Evolutionary conservation across 2,329 filamentous ascomycete genomes (phyloP).

Genomic region (Ophiocordyceps camponoti-saundersi): DNA sequence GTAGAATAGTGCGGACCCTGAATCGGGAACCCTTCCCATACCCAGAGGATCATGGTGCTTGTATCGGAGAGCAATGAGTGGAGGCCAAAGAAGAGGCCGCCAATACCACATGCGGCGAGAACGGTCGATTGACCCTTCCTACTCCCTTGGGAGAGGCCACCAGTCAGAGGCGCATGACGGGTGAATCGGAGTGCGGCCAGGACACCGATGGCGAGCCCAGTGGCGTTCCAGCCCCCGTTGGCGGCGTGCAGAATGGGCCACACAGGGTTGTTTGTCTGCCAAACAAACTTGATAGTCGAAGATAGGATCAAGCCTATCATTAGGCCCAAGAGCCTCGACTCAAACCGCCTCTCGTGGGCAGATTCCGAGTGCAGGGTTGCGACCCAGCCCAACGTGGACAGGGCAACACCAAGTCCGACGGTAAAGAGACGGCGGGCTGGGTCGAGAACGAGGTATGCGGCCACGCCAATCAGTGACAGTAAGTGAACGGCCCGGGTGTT

Average conservation of each 20-base stretch:
- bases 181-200: constrained; percentile 63
- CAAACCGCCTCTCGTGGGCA: constrained; percentile 55
- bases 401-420: constrained; percentile 64
- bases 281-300: constrained; percentile 80
- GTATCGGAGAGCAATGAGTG: constrained; percentile 91
- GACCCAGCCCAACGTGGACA: constrained; percentile 71
- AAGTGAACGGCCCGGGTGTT: constrained; percentile 59
- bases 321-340: constrained; percentile 69
- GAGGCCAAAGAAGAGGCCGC: constrained; percentile 71
- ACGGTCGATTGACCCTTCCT: constrained; percentile 43
- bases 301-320: constrained; percentile 69
- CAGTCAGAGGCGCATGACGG: constrained; percentile 37
- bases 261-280: constrained; percentile 86
- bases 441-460: constrained; percentile 59
- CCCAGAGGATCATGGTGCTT: constrained; percentile 98
- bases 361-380: constrained; percentile 69
- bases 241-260: constrained; percentile 85
- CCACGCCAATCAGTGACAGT: constrained; percentile 58
- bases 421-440: constrained; percentile 64
- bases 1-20: constrained; percentile 74
- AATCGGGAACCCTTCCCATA: constrained; percentile 90
- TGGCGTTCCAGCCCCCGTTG: constrained; percentile 87
- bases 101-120: constrained; percentile 65
- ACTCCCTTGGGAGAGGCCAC: constrained; percentile 14
- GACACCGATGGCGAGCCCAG: constrained; percentile 59